Evolutionary conservation across 2,329 filamentous ascomycete species (phyloP).

Genomic region (Penicillium sp.): DNA sequence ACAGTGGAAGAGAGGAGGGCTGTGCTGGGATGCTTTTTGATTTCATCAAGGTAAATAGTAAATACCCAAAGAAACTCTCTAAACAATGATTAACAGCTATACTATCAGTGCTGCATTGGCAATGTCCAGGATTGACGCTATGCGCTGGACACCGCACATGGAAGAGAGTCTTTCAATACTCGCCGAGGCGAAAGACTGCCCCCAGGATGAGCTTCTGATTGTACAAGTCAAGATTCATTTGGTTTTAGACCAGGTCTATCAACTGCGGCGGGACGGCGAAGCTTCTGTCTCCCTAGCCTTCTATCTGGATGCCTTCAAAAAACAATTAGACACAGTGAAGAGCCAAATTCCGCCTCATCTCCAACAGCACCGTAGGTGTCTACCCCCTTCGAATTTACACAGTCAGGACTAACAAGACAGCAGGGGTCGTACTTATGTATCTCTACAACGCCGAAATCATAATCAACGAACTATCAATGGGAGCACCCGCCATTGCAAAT

Average conservation of each 20-base stretch:
- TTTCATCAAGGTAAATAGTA: constrained; percentile 42
- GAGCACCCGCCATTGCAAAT: constrained; percentile 14
- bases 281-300: constrained; percentile 8
- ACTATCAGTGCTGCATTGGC: constrained; percentile 37
- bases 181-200: constrained; percentile 46
- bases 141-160: constrained; percentile 60
- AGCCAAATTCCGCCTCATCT: constrained; percentile 19
- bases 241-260: constrained; percentile 20
- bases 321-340: constrained; percentile 21
- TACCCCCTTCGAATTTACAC: neutral
- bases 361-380: constrained; percentile 20
- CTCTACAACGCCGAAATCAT: constrained; percentile 19
- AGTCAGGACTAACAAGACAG: constrained; percentile 2
- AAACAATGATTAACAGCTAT: neutral
- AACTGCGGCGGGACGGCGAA: constrained; percentile 18
- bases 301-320: constrained; percentile 22
- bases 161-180: constrained; percentile 56
- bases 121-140: constrained; percentile 39
- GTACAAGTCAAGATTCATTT: constrained; percentile 24
- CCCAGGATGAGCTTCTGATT: constrained; percentile 52
- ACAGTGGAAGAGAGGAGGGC: constrained; percentile 53
- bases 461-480: constrained; percentile 23
- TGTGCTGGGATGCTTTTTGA: constrained; percentile 49
- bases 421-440: constrained; percentile 15
- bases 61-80: neutral